phyloP scores from a whole-genome alignment of 2,329 filamentous ascomycete species.

The Verticillium longisporum region DNA sequence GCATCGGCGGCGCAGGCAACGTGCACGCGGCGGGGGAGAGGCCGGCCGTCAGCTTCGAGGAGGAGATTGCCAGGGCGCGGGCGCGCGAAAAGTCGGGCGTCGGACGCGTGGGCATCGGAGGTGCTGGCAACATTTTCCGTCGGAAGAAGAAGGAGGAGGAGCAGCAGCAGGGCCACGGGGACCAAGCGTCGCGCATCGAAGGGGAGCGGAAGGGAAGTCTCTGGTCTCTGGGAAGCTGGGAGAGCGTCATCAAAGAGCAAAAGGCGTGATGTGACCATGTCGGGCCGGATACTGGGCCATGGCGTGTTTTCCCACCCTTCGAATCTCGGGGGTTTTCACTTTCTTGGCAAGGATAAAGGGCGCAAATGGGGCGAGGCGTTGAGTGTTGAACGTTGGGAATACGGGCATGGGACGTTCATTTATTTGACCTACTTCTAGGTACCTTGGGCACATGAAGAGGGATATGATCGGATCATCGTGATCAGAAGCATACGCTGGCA shows the following conservation, averaged over 20 bases:
- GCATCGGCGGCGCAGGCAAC: conserved; percentile 63
- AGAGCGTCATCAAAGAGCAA: conserved; percentile 11
- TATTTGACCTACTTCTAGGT: background rate
- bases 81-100: conserved; percentile 12
- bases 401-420: background rate
- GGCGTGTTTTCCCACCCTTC: background rate
- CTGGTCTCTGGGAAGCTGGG: conserved; percentile 29
- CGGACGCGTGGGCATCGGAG: conserved; percentile 11
- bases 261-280: background rate
- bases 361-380: no score
- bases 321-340: no score
- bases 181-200: background rate
- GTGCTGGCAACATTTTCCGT: conserved; percentile 59
- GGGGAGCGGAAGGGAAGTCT: conserved; percentile 8
- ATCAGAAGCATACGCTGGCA: background rate
- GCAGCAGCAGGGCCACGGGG: background rate
- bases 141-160: conserved; percentile 38
- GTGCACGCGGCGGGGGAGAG: conserved; percentile 48
- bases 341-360: no score
- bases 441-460: no score
- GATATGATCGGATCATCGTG: background rate
- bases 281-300: background rate
- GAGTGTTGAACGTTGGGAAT: background rate
- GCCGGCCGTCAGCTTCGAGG: conserved; percentile 12
- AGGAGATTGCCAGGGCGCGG: conserved; percentile 11